These are phyloP conservation scores for Lachancea thermotolerans DNA, from an alignment of 805 yeast genomes.

Conservation along the genomic window DNA sequence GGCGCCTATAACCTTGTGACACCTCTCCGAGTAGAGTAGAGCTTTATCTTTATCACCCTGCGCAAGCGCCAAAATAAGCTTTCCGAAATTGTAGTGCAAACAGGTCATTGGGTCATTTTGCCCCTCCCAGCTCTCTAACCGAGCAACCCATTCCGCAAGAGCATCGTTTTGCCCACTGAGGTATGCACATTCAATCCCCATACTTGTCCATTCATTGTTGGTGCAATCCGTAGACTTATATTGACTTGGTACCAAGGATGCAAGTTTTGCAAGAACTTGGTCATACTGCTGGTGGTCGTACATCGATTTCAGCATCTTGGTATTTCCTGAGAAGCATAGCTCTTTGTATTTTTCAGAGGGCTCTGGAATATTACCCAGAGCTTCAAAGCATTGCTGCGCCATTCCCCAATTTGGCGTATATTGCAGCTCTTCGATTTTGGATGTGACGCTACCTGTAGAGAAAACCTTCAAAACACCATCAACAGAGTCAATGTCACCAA, in stretches of 20 bases:
- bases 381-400: conserved; percentile 79
- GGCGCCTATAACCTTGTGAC: conserved; percentile 54
- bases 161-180: conserved; percentile 48
- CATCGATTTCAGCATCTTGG: conserved; percentile 61
- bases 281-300: conserved; percentile 72
- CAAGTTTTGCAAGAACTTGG: conserved; percentile 49
- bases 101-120: conserved; percentile 46
- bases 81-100: conserved; percentile 60
- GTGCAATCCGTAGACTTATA: conserved; percentile 29
- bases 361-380: conserved; percentile 42
- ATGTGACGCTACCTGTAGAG: conserved; percentile 62
- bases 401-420: conserved; percentile 81
- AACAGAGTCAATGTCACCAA: conserved; percentile 84
- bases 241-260: conserved; percentile 33
- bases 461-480: conserved; percentile 77
- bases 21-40: conserved; percentile 38
- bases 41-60: conserved; percentile 32
- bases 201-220: conserved; percentile 46
- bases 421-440: conserved; percentile 73
- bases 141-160: conserved; percentile 52
- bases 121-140: conserved; percentile 39
- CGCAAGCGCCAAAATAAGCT: conserved; percentile 45
- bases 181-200: conserved; percentile 73
- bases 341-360: conserved; percentile 20
- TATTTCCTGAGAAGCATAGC: conserved; percentile 25